phyloP scores from a whole-genome alignment of 805 yeast genomes.

The Pichia manshurica region DNA sequence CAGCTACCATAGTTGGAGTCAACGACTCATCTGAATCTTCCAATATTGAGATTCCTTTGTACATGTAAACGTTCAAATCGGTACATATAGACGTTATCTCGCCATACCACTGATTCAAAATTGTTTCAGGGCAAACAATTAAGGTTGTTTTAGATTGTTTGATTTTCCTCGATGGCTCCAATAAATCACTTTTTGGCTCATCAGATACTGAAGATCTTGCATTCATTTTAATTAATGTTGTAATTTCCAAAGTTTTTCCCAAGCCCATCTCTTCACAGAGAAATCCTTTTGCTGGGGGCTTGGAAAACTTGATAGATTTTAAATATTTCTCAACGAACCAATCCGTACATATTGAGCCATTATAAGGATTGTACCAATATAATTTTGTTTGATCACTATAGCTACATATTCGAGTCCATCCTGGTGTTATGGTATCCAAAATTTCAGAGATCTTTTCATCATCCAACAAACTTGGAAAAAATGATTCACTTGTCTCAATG shows the following conservation, averaged over 20 bases:
- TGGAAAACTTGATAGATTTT: conserved; percentile 4
- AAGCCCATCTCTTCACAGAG: conserved; percentile 96
- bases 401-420: conserved; percentile 39
- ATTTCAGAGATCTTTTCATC: conserved; percentile 26
- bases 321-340: conserved; percentile 26
- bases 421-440: conserved; percentile 43
- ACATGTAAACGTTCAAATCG: conserved; percentile 51
- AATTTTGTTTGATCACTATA: not conserved
- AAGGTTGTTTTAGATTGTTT: conserved; percentile 62
- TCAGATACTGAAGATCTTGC: conserved; percentile 37
- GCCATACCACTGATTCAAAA: conserved; percentile 77
- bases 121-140: conserved; percentile 81
- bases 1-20: conserved; percentile 38
- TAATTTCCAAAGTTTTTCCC: conserved; percentile 87
- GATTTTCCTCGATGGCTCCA: conserved; percentile 39
- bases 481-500: conserved; percentile 18
- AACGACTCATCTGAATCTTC: conserved; percentile 21
- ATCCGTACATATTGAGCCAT: conserved; percentile 40
- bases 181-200: conserved; percentile 31
- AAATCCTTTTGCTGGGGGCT: conserved; percentile 49
- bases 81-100: conserved; percentile 63
- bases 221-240: conserved; percentile 59
- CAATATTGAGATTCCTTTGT: conserved; percentile 48
- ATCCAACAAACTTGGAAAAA: conserved; percentile 8
- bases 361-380: conserved; percentile 46